Conservation (phyloP, 257 asterid species). For the Ligustrum vulgare region DNA sequence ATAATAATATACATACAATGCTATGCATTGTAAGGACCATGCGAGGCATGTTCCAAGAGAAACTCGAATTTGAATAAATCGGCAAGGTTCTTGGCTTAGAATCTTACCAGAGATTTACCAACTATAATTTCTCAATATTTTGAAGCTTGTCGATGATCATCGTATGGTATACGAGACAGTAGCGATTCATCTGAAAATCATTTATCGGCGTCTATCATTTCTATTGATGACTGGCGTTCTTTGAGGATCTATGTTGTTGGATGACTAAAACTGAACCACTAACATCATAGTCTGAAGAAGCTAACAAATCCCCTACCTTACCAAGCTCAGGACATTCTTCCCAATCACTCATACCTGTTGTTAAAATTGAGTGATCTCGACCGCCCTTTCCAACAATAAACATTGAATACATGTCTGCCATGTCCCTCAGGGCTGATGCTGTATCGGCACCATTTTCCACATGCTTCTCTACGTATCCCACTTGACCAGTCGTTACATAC, state of each 20-base stretch:
- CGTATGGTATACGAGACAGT: background rate
- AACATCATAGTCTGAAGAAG: conserved; percentile 87
- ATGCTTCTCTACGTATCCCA: conserved; percentile 86
- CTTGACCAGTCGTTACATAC: conserved; percentile 87
- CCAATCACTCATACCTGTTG: conserved; percentile 95
- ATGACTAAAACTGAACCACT: conserved; percentile 87
- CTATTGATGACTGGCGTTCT: conserved; percentile 41
- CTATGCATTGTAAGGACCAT: background rate
- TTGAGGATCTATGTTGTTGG: conserved; percentile 71
- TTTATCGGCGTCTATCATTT: background rate
- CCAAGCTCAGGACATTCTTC: conserved; percentile 99
- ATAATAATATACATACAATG: background rate
- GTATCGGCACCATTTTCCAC: conserved; percentile 82
- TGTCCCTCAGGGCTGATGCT: conserved; percentile 73
- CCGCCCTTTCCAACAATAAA: conserved; percentile 89
- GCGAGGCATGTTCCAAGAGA: background rate
- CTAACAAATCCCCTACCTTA: conserved; percentile 89
- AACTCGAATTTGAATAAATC: background rate
- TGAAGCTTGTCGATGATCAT: background rate
- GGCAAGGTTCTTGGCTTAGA: background rate
- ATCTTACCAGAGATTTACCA: background rate
- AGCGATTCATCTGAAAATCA: background rate
- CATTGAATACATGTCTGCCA: conserved; percentile 94
- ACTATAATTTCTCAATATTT: background rate
- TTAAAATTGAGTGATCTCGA: conserved; percentile 59